Evolutionary conservation across 106 monocot species (phyloP).

Genomic region (Dioscorea zingiberensis): DNA sequence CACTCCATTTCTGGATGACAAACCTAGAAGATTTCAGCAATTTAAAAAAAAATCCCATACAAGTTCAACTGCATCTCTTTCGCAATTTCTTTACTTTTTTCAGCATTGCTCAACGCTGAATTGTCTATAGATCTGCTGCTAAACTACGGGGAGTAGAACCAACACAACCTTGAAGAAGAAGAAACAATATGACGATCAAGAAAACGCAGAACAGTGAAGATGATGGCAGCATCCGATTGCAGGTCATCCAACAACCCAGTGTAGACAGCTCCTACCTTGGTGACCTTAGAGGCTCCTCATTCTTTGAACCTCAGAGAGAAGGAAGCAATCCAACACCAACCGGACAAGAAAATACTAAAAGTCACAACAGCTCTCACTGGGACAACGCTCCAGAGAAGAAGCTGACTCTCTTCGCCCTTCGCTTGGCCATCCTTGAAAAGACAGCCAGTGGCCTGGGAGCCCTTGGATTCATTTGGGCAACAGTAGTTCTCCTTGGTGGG

Average conservation of each 20-base stretch:
- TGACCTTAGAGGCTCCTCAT: not conserved
- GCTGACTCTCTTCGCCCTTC: constrained; percentile 17
- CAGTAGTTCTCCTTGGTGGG: constrained; percentile 58
- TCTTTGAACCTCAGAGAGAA: not conserved
- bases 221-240: not conserved
- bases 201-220: not conserved
- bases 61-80: too few relatives aligned
- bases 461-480: constrained; percentile 59
- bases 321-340: not conserved
- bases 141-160: too few relatives aligned
- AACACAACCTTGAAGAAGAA: too few relatives aligned
- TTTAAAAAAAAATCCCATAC: too few relatives aligned
- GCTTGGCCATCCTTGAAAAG: constrained; percentile 13
- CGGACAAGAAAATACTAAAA: not conserved
- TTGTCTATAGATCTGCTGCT: too few relatives aligned
- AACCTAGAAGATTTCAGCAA: too few relatives aligned
- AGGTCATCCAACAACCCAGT: not conserved
- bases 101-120: too few relatives aligned
- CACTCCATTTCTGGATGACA: too few relatives aligned
- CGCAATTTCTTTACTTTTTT: too few relatives aligned
- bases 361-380: not conserved
- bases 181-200: not conserved
- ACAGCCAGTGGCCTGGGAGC: constrained; percentile 29
- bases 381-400: constrained; percentile 12
- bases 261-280: not conserved